Base-by-base conservation (phyloP, 805 yeast species). In the Helenozyma rhizophorensis region DNA sequence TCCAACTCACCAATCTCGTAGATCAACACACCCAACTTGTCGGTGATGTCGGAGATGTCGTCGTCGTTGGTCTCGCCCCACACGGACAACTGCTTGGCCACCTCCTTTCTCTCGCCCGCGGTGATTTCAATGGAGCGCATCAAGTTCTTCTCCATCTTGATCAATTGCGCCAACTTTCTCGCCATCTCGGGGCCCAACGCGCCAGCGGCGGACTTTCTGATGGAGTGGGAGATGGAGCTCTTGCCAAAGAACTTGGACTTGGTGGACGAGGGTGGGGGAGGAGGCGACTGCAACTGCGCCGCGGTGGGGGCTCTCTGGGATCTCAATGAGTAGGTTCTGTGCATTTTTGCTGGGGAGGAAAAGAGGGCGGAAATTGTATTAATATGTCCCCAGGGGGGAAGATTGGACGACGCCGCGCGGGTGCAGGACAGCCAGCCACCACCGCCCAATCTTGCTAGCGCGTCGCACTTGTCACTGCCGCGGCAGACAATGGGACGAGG, bases 241-340 rank as follows among this genome's bases (percentile, higher is more conserved):
- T 80, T 79, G 55, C 97, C 97, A 55, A 93, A 90, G 70, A 89
- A 90, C 55, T 80, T 80, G 51, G 80, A 76, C 70, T 87, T 87
- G 54, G 97, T 83, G 34, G 95, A 70, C 21, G 96, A 80, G 25
- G 95, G 81, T 46, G 97, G 97, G 29, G 97, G 97, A 35, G 95
- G 90, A 21, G 97, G 97, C 31, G 84, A 75, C 60, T 83, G 89
- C 65, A 90, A 66, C 68, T 90, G 96, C 47, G 96, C 78, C 40
- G 97, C 97, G 37, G 98, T 89, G 42, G 98, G 98, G 24, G 97
- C 97, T 66, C 96, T 84, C 36, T 82, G 63, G 52, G 88, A 80
- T 78, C 98, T 88, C 67, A 90, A 74, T 22, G 98, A 90, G 69
- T 93, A 93, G 31, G 98, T 90, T 81, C 97, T 84, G 76, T 90